phyloP scores from a whole-genome alignment of 202 grass and related monocot genomes.

The Eragrostis tef region DNA sequence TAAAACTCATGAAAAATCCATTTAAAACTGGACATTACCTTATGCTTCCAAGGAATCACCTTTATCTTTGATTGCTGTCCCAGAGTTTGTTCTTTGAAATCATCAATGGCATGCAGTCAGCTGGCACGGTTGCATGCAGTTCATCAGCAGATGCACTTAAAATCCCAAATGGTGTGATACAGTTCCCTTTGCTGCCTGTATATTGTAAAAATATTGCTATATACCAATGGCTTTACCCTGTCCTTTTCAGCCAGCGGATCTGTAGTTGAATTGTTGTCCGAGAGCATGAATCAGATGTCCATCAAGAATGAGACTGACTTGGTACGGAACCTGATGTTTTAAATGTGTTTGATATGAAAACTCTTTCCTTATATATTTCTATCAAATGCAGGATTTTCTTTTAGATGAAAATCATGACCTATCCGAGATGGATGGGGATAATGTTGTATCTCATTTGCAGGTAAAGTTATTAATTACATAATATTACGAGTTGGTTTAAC shows the following conservation, averaged over 20 bases:
- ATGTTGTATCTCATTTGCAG: slow-evolving; percentile 58
- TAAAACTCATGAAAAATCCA: slow-evolving; percentile 43
- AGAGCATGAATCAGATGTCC: slow-evolving; percentile 69
- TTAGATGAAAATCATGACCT: slow-evolving; percentile 72
- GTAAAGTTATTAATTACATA: slow-evolving; percentile 50
- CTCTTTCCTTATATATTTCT: slow-evolving; percentile 33
- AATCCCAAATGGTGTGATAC: slow-evolving; percentile 57
- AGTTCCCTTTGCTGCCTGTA: slow-evolving; percentile 28
- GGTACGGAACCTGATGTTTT: slow-evolving; percentile 56
- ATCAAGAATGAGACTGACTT: slow-evolving; percentile 66
- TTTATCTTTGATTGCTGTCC: slow-evolving; percentile 35
- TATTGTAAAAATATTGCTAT: slow-evolving; percentile 14
- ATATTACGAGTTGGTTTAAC: slow-evolving; percentile 19
- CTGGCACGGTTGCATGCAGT: slow-evolving; percentile 55
- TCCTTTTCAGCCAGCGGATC: slow-evolving; percentile 66
- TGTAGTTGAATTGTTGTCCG: slow-evolving; percentile 73
- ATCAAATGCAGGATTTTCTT: slow-evolving; percentile 68
- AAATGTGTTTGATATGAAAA: slow-evolving; percentile 30
- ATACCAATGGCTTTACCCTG: slow-evolving; percentile 18
- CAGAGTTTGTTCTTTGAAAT: slow-evolving; percentile 88
- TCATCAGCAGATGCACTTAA: slow-evolving; percentile 58
- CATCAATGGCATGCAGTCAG: slow-evolving; percentile 63
- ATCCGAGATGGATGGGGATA: slow-evolving; percentile 55
- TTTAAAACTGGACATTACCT: slow-evolving; percentile 16
- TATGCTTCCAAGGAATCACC: slow-evolving; percentile 30